Conservation (phyloP, 306 rosid species). For the Medicago ruthenica region DNA sequence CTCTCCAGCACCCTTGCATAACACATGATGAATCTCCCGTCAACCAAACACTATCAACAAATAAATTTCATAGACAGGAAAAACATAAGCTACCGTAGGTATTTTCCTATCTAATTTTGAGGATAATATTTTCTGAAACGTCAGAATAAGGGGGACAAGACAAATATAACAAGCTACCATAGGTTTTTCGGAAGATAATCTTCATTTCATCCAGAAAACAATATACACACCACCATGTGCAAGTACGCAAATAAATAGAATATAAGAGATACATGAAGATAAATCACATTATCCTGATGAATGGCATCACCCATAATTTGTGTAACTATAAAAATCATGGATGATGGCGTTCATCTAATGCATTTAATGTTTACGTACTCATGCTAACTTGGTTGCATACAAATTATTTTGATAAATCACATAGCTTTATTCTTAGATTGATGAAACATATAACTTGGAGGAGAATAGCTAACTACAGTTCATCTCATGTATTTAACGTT, state of each 20-base stretch:
- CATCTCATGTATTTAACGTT: not conserved
- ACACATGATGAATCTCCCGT: not conserved
- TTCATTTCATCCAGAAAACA: constrained; percentile 8
- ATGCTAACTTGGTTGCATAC: not conserved
- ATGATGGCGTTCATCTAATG: no score
- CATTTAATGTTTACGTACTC: no score
- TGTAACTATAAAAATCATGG: no score
- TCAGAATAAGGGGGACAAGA: not conserved
- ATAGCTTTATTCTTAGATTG: constrained; percentile 9
- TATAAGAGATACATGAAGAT: not conserved
- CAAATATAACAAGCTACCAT: not conserved
- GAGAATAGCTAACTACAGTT: not conserved
- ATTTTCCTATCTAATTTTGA: constrained; percentile 7
- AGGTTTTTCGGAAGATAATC: not conserved
- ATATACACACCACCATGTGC: not conserved
- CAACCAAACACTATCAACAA: not conserved
- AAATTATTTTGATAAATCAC: not conserved
- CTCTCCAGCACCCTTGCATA: not conserved
- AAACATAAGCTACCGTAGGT: no score
- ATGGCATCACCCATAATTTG: not conserved
- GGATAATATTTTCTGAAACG: not conserved
- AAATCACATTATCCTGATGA: constrained; percentile 10
- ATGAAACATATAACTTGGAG: constrained; percentile 8
- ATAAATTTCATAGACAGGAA: no score
- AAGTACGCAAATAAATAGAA: constrained; percentile 3